These are phyloP conservation scores for Erysiphe neolycopersici DNA, from an alignment of 2,329 filamentous ascomycete species.

Conservation along the genomic window DNA sequence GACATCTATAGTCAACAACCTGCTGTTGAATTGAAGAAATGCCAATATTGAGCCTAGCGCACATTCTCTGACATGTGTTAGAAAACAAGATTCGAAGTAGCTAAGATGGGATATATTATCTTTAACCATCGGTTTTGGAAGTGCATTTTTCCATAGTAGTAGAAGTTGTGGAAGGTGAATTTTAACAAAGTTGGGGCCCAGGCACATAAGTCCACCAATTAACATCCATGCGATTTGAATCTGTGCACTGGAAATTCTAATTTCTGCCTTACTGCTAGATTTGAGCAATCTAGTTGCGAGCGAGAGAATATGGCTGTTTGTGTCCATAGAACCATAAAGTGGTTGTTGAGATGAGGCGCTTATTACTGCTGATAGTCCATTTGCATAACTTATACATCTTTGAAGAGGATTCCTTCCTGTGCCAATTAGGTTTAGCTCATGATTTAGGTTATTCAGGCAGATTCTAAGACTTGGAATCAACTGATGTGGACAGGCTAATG, in stretches of 20 bases:
- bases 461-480: slow-evolving; percentile 75
- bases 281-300: slow-evolving; percentile 85
- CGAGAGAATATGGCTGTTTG: slow-evolving; percentile 72
- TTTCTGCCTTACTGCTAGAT: slow-evolving; percentile 68
- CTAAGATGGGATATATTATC: slow-evolving; percentile 70
- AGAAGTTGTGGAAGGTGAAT: slow-evolving; percentile 89
- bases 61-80: slow-evolving; percentile 86
- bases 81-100: slow-evolving; percentile 67
- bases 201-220: slow-evolving; percentile 84
- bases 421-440: slow-evolving; percentile 56
- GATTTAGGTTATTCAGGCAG: slow-evolving; percentile 81
- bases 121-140: slow-evolving; percentile 80
- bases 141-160: slow-evolving; percentile 85
- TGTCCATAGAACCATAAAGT: slow-evolving; percentile 80
- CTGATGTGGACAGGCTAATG: slow-evolving; percentile 76
- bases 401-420: slow-evolving; percentile 53
- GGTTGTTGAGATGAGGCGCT: slow-evolving; percentile 74
- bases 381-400: slow-evolving; percentile 70
- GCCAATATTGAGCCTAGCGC: slow-evolving; percentile 74
- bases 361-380: slow-evolving; percentile 70
- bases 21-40: slow-evolving; percentile 81
- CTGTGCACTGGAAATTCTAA: slow-evolving; percentile 76
- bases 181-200: slow-evolving; percentile 95
- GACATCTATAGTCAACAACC: slow-evolving; percentile 75
- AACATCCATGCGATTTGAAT: slow-evolving; percentile 96